Evolutionary conservation across 441 rosid species (phyloP), one percentile per base, ranked within the genome.

Genomic region (Metrosideros polymorpha): DNA sequence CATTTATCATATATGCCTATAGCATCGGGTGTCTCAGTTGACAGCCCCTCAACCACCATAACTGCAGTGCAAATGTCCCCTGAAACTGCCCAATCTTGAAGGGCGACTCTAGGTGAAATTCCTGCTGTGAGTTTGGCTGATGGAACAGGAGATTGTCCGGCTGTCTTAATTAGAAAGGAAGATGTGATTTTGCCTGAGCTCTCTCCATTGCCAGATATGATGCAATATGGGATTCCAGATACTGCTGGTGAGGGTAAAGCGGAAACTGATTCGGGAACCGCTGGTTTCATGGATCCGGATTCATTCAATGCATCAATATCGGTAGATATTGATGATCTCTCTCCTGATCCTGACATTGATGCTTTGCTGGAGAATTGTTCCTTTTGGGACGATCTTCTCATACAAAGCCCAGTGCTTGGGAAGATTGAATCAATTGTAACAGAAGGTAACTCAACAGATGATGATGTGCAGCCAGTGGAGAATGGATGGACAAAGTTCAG

Each of bases 341-440:
- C 92, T 84, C 76, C 90, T 25, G 97, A 95, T 89, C 90, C 93
- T 3, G 98, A 95, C 85, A 86, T 96, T 84, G 98, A 95, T 86
- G 92, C 94, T 82, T 87, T 96, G 88, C 86, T 95, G 56, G 94
- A 92, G 51, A 89, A 86, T 76, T 84, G 95, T 32, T 83, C 88
- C 84, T 89, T 96, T 85, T 93, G 95, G 93, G 94, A 94, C 53
- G 94, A 94, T 43, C 71, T 91, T 87, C 92, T 97, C n/a, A 85
- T 87, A 66, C 88, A 87, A 84, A 93, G 94, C 90, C 95, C 97
- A 13, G 83, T 85, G 25, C 90, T 90, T 15, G 98, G 92, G 86
- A 96, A 95, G 86, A 91, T 91, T 84, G 94, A 92, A 86, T 89
- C 94, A 85, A 88, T 91, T 82, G 86, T 95, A 4, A 84, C 83